Evolutionary conservation across 768 basidiomycete species (phyloP).

Genomic region (Tubosaeta brunneosetosa): DNA sequence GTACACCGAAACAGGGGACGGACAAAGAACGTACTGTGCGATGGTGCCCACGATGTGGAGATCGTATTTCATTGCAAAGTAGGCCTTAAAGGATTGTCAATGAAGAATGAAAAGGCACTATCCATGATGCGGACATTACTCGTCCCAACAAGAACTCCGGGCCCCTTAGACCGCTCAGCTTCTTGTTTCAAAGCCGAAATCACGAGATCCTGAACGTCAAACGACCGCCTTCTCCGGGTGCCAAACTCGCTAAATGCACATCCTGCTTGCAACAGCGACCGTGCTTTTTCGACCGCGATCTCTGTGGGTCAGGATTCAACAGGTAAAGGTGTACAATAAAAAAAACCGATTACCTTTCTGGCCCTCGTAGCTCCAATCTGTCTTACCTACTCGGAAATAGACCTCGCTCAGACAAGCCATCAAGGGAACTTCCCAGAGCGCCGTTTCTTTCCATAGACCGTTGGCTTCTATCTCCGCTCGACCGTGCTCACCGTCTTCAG

Average conservation of each 20-base stretch:
- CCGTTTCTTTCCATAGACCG: constrained; percentile 79
- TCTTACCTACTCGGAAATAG: constrained; percentile 72
- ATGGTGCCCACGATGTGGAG: constrained; percentile 74
- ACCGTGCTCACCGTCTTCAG: constrained; percentile 49
- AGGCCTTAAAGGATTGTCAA: constrained; percentile 45
- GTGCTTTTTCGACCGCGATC: constrained; percentile 67
- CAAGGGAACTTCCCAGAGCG: constrained; percentile 94
- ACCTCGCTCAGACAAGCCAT: constrained; percentile 91
- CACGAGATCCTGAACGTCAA: constrained; percentile 71
- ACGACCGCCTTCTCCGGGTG: constrained; percentile 75
- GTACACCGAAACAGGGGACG: neutral
- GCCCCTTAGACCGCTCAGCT: constrained; percentile 40
- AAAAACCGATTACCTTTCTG: constrained; percentile 56
- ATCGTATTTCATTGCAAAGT: constrained; percentile 75
- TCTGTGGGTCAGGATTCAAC: constrained; percentile 39
- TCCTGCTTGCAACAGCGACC: constrained; percentile 53
- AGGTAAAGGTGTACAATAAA: neutral
- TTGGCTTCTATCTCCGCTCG: constrained; percentile 64
- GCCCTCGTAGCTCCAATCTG: constrained; percentile 81
- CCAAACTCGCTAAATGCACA: constrained; percentile 85
- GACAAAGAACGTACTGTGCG: constrained; percentile 62
- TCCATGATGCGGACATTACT: constrained; percentile 64
- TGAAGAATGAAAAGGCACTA: neutral
- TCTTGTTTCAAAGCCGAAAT: constrained; percentile 67
- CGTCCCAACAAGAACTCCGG: constrained; percentile 61